These are phyloP conservation scores for Cladorrhinum sp. DNA, from an alignment of 2,329 filamentous ascomycete species.

Conservation along the genomic window DNA sequence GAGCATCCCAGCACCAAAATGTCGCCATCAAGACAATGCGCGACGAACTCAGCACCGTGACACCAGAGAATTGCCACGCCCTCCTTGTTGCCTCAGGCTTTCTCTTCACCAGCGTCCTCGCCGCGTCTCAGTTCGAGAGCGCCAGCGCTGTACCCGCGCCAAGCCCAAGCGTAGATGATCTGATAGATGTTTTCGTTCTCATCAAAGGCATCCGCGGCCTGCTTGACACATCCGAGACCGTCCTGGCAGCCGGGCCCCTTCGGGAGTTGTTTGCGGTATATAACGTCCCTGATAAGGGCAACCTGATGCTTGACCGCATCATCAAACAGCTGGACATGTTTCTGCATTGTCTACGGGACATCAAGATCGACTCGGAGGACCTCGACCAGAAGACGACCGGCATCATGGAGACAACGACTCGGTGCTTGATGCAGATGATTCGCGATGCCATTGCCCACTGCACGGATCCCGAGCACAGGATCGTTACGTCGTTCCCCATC, in stretches of 20 bases:
- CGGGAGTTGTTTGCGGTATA: slow-evolving; percentile 16
- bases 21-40: slow-evolving; percentile 25
- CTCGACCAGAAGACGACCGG: slow-evolving; percentile 7
- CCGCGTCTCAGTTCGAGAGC: slow-evolving; percentile 11
- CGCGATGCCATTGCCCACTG: slow-evolving; percentile 6
- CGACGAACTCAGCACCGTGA: slow-evolving; percentile 19
- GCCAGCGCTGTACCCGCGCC: background rate
- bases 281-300: background rate
- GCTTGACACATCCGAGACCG: slow-evolving; percentile 16
- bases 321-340: slow-evolving; percentile 15
- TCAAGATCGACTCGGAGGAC: background rate
- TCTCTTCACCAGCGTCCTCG: slow-evolving; percentile 24
- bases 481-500: slow-evolving; percentile 25
- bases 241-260: slow-evolving; percentile 20
- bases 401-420: slow-evolving; percentile 18
- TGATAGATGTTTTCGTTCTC: slow-evolving; percentile 24
- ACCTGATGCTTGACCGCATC: slow-evolving; percentile 15
- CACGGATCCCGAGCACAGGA: slow-evolving; percentile 20
- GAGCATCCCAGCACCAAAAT: slow-evolving; percentile 26
- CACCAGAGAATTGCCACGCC: slow-evolving; percentile 26
- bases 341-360: slow-evolving; percentile 2
- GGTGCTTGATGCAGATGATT: slow-evolving; percentile 11
- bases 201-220: slow-evolving; percentile 25
- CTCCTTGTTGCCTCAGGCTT: slow-evolving; percentile 23
- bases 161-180: slow-evolving; percentile 17